Base-by-base conservation (phyloP, 2,329 filamentous ascomycete genomes). In the Aphanocladium album region DNA sequence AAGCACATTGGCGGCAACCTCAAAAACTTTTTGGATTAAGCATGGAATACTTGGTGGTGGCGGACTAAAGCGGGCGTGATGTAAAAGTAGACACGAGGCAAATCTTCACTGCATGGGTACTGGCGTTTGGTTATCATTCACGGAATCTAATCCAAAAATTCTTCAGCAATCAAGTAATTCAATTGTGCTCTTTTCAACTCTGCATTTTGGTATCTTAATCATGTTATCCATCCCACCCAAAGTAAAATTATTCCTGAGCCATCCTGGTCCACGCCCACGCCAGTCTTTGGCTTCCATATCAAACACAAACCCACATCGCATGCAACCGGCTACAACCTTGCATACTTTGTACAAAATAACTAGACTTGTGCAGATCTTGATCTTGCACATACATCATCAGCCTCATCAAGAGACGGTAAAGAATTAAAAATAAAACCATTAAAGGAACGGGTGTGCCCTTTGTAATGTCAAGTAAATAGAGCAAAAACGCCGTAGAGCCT, bases 1-100 rank as follows among this genome's bases (percentile, higher is more conserved):
- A 87, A 96, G 76, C 89, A 96, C 67, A 91, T 99, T 54, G 95
- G 95, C 4, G 92, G 91, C 0, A 90, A 87, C 54, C 78, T 99
- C 51, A 87, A 86, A 68, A 83, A 83, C 67, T 99, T 99, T 73
- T 73, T 99, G 67, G 83, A 82, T 1, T 93, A 63, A n/a, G n/a
- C 69, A 33, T 37, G 8, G 50, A 33, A 19, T 33, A 23, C 11
- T 19, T n/a, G n/a, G n/a, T n/a, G n/a, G n/a, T n/a, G n/a, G n/a
- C n/a, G n/a, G n/a, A n/a, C n/a, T n/a, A n/a, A n/a, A n/a, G 49
- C 27, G 21, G 45, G 23, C 23, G 19, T 23, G 19, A 8, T 47
- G 45, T 47, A 25, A 14, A 14, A 41, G n/a, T 37, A 53, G 14
- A 25, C 27, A 37, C 17, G 21, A 17, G n/a, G 14, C 19, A 45